Evolutionary conservation across 805 yeast species (phyloP).

Genomic region (Yamadazyma takamatsuzukensis): DNA sequence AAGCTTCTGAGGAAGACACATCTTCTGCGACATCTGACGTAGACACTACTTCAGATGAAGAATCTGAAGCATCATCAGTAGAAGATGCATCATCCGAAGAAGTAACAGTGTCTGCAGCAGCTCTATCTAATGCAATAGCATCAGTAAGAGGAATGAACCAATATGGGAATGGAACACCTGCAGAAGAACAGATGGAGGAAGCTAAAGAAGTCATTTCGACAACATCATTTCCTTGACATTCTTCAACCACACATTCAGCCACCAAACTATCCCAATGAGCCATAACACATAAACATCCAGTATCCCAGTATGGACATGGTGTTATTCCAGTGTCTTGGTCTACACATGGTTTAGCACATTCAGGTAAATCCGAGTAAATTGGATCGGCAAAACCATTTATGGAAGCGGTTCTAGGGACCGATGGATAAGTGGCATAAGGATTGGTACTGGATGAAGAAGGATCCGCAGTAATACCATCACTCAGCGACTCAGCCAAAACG

Average conservation of each 20-base stretch:
- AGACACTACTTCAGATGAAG: too few species aligned
- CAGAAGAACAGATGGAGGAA: constrained; percentile 19
- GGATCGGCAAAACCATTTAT: constrained; percentile 41
- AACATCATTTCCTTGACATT: constrained; percentile 32
- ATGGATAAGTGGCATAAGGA: constrained; percentile 28
- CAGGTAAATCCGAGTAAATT: constrained; percentile 27
- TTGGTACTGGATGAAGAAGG: constrained; percentile 14
- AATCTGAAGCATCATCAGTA: too few species aligned
- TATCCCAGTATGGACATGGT: constrained; percentile 45
- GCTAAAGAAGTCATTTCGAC: constrained; percentile 22
- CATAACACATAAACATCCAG: constrained; percentile 45
- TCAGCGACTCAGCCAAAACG: too few species aligned
- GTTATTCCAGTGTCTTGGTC: constrained; percentile 27
- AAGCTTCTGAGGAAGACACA: too few species aligned
- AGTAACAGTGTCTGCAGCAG: constrained; percentile 21
- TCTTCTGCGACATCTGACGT: too few species aligned
- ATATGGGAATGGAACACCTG: constrained; percentile 29
- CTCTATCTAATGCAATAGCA: constrained; percentile 19
- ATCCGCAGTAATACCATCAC: too few species aligned
- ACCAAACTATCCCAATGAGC: constrained; percentile 25
- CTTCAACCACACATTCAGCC: constrained; percentile 35
- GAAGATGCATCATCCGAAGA: too few species aligned
- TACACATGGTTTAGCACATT: constrained; percentile 35
- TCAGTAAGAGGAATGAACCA: constrained; percentile 26
- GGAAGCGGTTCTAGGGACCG: constrained; percentile 35